Percentiles rank a stretch among this genome's conserved stretches.
Evolutionary conservation across 1,139 yeast genomes (phyloP).

Genomic region (Insectozyma bohioensis): DNA sequence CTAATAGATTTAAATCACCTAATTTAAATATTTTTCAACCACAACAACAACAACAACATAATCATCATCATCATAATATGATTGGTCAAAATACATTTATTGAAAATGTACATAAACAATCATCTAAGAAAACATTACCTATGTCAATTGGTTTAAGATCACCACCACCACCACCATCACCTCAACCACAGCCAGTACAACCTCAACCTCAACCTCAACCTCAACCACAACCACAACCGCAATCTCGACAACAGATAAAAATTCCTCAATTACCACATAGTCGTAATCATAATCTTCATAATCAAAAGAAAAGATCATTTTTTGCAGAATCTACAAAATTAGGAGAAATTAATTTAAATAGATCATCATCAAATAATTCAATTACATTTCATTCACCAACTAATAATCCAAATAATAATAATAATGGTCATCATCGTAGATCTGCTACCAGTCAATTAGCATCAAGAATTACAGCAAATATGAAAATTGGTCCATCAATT

Average conservation of each 20-base stretch:
- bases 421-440: not conserved
- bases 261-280: not conserved
- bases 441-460: slow-evolving; percentile 14
- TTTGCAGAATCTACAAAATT: slow-evolving; percentile 18
- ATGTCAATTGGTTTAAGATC: not conserved
- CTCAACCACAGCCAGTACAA: not conserved
- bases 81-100: slow-evolving; percentile 16
- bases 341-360: slow-evolving; percentile 9
- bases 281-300: not conserved
- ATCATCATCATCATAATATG: slow-evolving; percentile 11
- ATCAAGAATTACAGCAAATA: slow-evolving; percentile 17
- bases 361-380: no score
- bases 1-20: slow-evolving; percentile 5
- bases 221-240: slow-evolving; percentile 4
- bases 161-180: slow-evolving; percentile 1
- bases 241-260: slow-evolving; percentile 11
- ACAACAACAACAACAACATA: not conserved
- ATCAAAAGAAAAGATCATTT: slow-evolving; percentile 10
- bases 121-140: slow-evolving; percentile 11
- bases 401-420: slow-evolving; percentile 1
- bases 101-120: slow-evolving; percentile 18
- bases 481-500: slow-evolving; percentile 13
- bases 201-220: not conserved
- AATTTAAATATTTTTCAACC: slow-evolving; percentile 4
- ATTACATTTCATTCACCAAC: no score